These are phyloP conservation scores for Porcisia hertigi DNA, from an alignment of 208 protist genomes.

Conservation along the genomic window DNA sequence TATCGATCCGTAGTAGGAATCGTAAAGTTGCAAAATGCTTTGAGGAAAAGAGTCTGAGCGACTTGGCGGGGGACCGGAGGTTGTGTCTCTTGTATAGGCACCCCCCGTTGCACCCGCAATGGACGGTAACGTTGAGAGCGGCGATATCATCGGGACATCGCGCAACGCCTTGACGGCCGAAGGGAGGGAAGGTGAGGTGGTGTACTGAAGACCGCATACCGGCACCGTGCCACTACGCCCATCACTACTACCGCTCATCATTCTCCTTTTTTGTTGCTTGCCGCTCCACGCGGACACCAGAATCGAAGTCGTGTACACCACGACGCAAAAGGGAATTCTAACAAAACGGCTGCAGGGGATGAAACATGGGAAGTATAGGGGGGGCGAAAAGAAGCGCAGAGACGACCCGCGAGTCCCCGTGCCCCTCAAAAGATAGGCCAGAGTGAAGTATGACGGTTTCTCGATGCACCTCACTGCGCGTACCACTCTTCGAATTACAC, in stretches of 20 bases:
- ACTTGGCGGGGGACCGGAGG: not conserved
- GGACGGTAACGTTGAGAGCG: not conserved
- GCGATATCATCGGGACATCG: constrained; percentile 20
- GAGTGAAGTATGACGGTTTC: not conserved
- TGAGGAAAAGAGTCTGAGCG: constrained; percentile 10
- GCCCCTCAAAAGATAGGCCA: not conserved
- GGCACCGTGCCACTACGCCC: constrained; percentile 39
- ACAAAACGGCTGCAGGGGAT: too few relatives aligned
- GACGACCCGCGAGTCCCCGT: not conserved
- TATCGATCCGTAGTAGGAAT: constrained; percentile 18
- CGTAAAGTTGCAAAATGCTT: constrained; percentile 29
- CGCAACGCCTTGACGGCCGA: constrained; percentile 24
- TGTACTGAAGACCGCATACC: constrained; percentile 48
- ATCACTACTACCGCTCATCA: not conserved
- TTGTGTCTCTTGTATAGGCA: not conserved
- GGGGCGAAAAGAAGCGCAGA: not conserved
- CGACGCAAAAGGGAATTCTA: not conserved
- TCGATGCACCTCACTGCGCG: not conserved
- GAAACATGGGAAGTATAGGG: not conserved
- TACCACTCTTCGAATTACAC: not conserved
- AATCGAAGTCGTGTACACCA: too few relatives aligned
- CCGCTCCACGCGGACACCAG: not conserved
- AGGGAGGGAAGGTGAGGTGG: constrained; percentile 57
- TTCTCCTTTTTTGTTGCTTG: not conserved
- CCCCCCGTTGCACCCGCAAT: not conserved